Base-by-base conservation (phyloP, 2,329 filamentous ascomycete genomes). In the Tolypocladium album region DNA sequence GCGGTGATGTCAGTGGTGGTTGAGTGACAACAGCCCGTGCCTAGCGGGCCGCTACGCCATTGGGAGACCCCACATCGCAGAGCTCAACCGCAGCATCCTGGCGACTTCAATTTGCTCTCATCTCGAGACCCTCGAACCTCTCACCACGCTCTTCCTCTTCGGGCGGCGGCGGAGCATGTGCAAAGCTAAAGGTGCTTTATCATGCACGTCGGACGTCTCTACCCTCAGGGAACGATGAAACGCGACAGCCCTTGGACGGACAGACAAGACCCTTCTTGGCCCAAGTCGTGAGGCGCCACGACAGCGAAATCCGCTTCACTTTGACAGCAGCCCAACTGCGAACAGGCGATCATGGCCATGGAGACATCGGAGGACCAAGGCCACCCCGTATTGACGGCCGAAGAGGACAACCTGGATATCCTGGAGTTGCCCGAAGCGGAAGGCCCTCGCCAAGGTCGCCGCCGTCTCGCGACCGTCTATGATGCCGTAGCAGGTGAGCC, bases 401-500 rank as follows among this genome's bases (percentile, higher is more conserved):
- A 53, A 36, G 31, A 53, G 31, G 31, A 22, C 50, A 36, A 17
- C 31, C 17, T 20, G 20, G 50, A 53, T 12, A 9, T 8, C 31
- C 22, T 15, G 9, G 50, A 22, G 31, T 34, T 36, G 20, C 15
- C 31, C 36, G 43, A 50, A 15, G 57, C 45, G 36, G 45, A 45
- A 61, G 45, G 31, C 7, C 17, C 20, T 53, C 64, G 55, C 59
- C 65, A 42, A 65, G 55, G 34, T 47, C 59, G 64, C 56, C 69
- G 71, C 52, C 71, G 71, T 20, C 69, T 72, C 43, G 79, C 81
- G 47, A 89, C 80, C 24, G 73, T 92, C 24, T 92, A 88, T 71
- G 88, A 92, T 73, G 88, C 87, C 20, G 86, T 90, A 59, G 87
- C 87, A 67, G 87, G 87, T 88, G 69, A 65, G 72, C 66, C 40